Percentiles rank a stretch among this genome's conserved stretches.
These are phyloP conservation scores for Trametes pubescens DNA, from an alignment of 1,284 basidiomycete genomes.

Conservation along the genomic window DNA sequence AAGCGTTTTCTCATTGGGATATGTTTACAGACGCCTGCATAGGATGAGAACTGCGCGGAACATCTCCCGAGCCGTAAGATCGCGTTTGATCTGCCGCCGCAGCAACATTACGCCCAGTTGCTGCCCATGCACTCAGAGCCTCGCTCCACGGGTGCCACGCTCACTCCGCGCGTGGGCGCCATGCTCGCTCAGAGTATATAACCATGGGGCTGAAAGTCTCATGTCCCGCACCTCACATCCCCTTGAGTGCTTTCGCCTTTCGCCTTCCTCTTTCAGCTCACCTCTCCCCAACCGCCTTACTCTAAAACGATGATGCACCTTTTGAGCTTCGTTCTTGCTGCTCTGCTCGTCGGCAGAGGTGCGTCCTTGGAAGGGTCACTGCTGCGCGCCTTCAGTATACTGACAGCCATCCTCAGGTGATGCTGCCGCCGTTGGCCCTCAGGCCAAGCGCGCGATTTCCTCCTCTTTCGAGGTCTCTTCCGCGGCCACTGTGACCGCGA, in stretches of 20 bases:
- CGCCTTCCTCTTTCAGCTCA: neutral
- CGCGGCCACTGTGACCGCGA: neutral
- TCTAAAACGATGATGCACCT: neutral
- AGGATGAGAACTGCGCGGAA: neutral
- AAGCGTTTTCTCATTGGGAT: neutral
- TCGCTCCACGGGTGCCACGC: neutral
- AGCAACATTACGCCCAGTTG: neutral
- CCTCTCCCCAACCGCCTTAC: neutral
- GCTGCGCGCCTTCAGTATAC: neutral
- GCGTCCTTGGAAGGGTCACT: no score
- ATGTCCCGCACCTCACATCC: neutral
- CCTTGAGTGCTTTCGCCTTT: neutral
- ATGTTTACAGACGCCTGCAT: neutral
- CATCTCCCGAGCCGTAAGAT: neutral
- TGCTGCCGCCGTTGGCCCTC: neutral
- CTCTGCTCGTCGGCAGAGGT: slow-evolving; percentile 2
- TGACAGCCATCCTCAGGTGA: neutral
- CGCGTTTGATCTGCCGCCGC: neutral
- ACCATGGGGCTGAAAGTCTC: neutral
- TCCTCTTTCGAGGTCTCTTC: neutral
- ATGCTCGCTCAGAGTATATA: neutral
- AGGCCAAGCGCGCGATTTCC: neutral
- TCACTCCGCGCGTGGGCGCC: neutral
- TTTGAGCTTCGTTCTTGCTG: slow-evolving; percentile 3
- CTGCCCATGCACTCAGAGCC: neutral